Base-by-base conservation (phyloP, 2,329 filamentous ascomycete genomes). In the Botrytis deweyae region DNA sequence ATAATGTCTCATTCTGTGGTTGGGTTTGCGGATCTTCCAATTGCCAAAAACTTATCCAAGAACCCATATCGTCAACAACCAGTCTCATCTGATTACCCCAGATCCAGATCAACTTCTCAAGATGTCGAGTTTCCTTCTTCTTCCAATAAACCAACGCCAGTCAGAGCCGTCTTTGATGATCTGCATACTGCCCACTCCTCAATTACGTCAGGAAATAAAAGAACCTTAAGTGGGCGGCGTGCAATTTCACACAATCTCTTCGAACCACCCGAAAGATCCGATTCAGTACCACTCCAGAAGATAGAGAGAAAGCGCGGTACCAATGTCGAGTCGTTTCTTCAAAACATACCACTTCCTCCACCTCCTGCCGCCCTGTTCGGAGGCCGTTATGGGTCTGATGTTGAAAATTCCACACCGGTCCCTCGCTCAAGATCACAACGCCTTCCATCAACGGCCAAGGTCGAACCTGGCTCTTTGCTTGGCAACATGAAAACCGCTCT, bases 91-190 rank as follows among this genome's bases (percentile, higher is more conserved):
- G 42, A 61, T 8, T 36, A 69, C 22, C 64, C 42, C 6, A 73
- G n/a, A 73, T 62, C 71, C 33, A 68, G 71, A 42, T 73, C 64
- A 61, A 62, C 64, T 6, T 73, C 71, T 40, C 71, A 69, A 33
- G 71, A 73, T 22, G 55, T 9, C 18, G 44, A 73, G 25, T 18
- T 22, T 8, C 29, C 64, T 61, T 62, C 64, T 33, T 44, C 52
- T 9, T 49, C 44, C 33, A 69, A 68, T 36, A 78, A 77, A 44
- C 72, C 71, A 40, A 75, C 77, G 8, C 77, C 78, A 25, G 68
- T 74, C 14, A 75, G 76, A 46, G 74, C 77, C 52, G 76, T 80
- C 6, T 81, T 80, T 58, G 33, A 79, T 68, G 79, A 81, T 65
- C 75, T 80, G 33, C 70, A 70, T 8, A 79, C 78, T 12, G 80